Evolutionary conservation across 2,329 filamentous ascomycete genomes (phyloP).

Genomic region (Cladophialophora bantiana): DNA sequence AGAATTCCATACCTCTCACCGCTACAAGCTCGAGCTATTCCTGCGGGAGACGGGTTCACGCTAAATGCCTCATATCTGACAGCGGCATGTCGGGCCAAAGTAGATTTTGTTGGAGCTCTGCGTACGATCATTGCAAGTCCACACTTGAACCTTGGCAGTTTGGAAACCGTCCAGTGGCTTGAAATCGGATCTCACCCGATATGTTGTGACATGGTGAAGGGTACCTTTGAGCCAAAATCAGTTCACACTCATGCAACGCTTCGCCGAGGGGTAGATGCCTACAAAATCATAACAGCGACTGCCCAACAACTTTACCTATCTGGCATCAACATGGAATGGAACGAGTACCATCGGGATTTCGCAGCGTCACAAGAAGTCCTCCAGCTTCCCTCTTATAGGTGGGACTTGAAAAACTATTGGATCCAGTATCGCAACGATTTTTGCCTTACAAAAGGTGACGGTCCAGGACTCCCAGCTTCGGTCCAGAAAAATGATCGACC

Average conservation of each 20-base stretch:
- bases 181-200: conserved; percentile 79
- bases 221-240: conserved; percentile 61
- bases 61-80: conserved; percentile 69
- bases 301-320: conserved; percentile 66
- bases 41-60: conserved; percentile 57
- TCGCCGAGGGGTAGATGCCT: conserved; percentile 67
- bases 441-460: neutral
- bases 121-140: conserved; percentile 57
- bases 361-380: conserved; percentile 7
- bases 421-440: conserved; percentile 45
- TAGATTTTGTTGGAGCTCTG: conserved; percentile 72
- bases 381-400: conserved; percentile 25
- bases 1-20: conserved; percentile 72
- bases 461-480: conserved; percentile 2
- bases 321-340: conserved; percentile 72
- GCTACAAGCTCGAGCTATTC: conserved; percentile 66
- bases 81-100: conserved; percentile 70
- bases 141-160: conserved; percentile 65
- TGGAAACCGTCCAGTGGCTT: conserved; percentile 70
- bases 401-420: conserved; percentile 36
- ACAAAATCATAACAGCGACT: conserved; percentile 67
- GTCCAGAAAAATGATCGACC: conserved; percentile 11
- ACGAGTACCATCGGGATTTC: conserved; percentile 72
- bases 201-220: conserved; percentile 72
- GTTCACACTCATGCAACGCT: conserved; percentile 62